Percentiles rank a stretch among this genome's conserved stretches.
phyloP scores from a whole-genome alignment of 2,329 filamentous ascomycete genomes.

The Macrophomina pseudophaseolina region DNA sequence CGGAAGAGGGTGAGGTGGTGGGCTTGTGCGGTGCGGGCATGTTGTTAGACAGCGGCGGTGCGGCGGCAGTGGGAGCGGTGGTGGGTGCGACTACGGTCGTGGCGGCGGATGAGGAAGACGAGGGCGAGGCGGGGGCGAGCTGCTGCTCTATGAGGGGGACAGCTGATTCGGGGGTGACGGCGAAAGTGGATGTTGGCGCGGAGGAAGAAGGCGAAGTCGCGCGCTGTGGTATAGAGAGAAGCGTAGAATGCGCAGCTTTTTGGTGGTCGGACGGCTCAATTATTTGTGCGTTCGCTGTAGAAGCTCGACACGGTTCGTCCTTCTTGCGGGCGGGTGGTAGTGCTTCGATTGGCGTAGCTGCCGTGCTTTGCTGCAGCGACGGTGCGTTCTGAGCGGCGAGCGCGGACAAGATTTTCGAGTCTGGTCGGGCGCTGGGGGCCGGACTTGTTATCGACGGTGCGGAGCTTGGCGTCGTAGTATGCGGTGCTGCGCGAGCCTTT shows the following conservation, averaged over 20 bases:
- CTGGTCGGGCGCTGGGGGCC: background rate
- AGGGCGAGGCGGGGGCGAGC: background rate
- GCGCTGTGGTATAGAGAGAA: background rate
- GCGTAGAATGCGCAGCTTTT: background rate
- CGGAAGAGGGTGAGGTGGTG: background rate
- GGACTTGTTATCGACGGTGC: background rate
- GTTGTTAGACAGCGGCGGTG: too few relatives aligned
- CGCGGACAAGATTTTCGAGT: conserved; percentile 8
- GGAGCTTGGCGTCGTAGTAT: background rate
- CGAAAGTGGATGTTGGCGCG: background rate
- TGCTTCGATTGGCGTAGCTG: background rate
- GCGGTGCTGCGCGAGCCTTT: background rate
- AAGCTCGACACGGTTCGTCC: background rate
- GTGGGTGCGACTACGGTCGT: background rate
- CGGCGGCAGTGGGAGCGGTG: background rate
- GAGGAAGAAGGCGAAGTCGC: background rate
- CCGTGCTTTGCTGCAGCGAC: background rate
- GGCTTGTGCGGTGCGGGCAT: background rate
- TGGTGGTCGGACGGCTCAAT: background rate
- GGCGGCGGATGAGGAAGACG: background rate
- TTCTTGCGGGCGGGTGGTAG: background rate
- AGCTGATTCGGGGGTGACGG: too few relatives aligned
- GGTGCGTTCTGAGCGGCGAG: background rate
- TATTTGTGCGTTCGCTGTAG: background rate
- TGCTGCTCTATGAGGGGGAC: too few relatives aligned